Base-by-base conservation (phyloP, 345 rosid species). In the Durio zibethinus region DNA sequence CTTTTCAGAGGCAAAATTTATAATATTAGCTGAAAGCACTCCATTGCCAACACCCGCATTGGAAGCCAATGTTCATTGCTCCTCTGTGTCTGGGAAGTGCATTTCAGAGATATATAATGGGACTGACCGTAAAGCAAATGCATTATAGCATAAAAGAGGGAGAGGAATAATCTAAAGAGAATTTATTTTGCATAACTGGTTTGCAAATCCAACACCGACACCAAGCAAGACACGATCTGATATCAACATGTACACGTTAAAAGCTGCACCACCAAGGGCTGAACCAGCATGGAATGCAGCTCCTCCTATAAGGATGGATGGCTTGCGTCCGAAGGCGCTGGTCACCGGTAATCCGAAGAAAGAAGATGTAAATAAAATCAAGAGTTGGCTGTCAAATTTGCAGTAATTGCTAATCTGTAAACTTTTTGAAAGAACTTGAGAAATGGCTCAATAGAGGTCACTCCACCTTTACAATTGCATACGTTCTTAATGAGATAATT, bases 381-480 rank as follows among this genome's bases (percentile, higher is more conserved):
- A 64, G 3, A 91, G 80, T 74, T 91, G 85, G 83, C 90, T 90
- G 40, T 91, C 86, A 72, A 90, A 91, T 83, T 88, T 91, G 84
- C 97, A 91, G 75, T 90, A 90, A 78, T 89, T 89, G 84, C 90
- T 88, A 48, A 81, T 4, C 12, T 76, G 83, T 87, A 78, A 12
- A 93, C 92, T 71, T 82, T 68, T 18, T 87, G 90, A 72, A 91
- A 93, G 77, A 91, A 91, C 76, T 80, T 75, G 15, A 84, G 77
- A 76, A 92, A 91, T 9, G 95, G 86, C 52, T 89, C 92, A 97
- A 92, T 92, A 1, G 97, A 89, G n/a, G 94, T 92, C 78, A 92
- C 97, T 62, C 93, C 94, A 78, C 97, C 97, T 91, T 76, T n/a
- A 56, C 10, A 31, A 15, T 10, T 3, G 52, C 48, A 73, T 10